These are phyloP conservation scores for Mycena filopes DNA, from an alignment of 768 basidiomycete species.

Conservation along the genomic window DNA sequence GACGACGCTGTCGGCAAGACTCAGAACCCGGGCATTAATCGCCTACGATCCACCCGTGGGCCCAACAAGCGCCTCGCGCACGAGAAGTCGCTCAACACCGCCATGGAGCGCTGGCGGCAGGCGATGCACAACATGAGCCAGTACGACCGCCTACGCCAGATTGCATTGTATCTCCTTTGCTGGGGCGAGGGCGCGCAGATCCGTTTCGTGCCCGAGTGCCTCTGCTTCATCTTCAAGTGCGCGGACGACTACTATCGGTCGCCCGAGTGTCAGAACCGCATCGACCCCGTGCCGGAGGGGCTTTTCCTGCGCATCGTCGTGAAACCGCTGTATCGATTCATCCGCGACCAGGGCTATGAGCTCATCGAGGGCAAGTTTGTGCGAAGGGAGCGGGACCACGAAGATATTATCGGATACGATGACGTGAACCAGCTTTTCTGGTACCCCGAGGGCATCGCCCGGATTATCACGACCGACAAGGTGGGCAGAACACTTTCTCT, in stretches of 20 bases:
- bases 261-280: conserved; percentile 94
- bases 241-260: conserved; percentile 99
- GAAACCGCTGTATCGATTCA: conserved; percentile 95
- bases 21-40: conserved; percentile 90
- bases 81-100: conserved; percentile 78
- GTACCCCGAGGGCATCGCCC: conserved; percentile 98
- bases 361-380: conserved; percentile 96
- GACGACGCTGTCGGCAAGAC: conserved; percentile 95
- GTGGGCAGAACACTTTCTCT: conserved; percentile 49
- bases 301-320: conserved; percentile 92
- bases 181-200: conserved; percentile 99
- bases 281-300: conserved; percentile 94
- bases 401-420: conserved; percentile 96
- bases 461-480: conserved; percentile 91
- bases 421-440: conserved; percentile 99
- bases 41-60: conserved; percentile 76
- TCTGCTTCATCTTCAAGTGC: conserved; percentile 99
- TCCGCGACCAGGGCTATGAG: conserved; percentile 98
- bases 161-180: conserved; percentile 93
- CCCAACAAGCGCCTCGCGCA: conserved; percentile 62
- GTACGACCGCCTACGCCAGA: conserved; percentile 95
- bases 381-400: conserved; percentile 91
- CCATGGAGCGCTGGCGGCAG: conserved; percentile 93
- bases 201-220: conserved; percentile 93
- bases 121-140: conserved; percentile 99